A percentile compares a stretch with the other conserved stretches of the same genome.
Conservation (phyloP, 2,329 filamentous ascomycete species). For the Gaeumannomyces sp. region DNA sequence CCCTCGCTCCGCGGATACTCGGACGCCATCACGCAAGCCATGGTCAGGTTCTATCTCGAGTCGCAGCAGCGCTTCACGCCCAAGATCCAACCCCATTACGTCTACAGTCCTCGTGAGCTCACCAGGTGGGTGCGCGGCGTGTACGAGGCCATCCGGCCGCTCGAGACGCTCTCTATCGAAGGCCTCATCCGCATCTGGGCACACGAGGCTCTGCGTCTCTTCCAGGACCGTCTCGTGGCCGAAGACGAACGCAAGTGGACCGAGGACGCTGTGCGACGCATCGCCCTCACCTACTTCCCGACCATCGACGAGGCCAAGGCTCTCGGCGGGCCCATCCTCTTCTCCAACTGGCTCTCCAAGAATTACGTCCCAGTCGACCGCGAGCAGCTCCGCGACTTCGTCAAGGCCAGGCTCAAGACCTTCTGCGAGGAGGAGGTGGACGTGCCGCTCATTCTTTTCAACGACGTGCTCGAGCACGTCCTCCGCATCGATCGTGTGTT, state of each 20-base stretch:
- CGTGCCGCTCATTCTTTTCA: constrained; percentile 97
- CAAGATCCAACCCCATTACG: constrained; percentile 96
- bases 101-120: constrained; percentile 97
- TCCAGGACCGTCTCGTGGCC: constrained; percentile 92
- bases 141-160: constrained; percentile 90
- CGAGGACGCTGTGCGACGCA: constrained; percentile 75
- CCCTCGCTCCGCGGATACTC: constrained; percentile 92
- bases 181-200: constrained; percentile 96
- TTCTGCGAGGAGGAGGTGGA: constrained; percentile 99
- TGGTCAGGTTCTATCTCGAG: constrained; percentile 94
- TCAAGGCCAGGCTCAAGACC: constrained; percentile 92
- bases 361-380: constrained; percentile 96
- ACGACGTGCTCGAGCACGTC: constrained; percentile 97
- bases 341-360: constrained; percentile 99
- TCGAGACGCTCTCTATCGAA: constrained; percentile 82
- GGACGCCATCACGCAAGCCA: constrained; percentile 88
- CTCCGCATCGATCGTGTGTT: constrained; percentile 98
- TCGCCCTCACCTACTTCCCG: constrained; percentile 88
- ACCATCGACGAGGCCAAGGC: constrained; percentile 89
- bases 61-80: constrained; percentile 93
- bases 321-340: constrained; percentile 87
- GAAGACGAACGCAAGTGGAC: constrained; percentile 97
- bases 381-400: constrained; percentile 91
- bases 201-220: constrained; percentile 90
- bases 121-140: constrained; percentile 96